Evolutionary conservation across 345 rosid genomes (phyloP).

Genomic region (Microcos paniculata): DNA sequence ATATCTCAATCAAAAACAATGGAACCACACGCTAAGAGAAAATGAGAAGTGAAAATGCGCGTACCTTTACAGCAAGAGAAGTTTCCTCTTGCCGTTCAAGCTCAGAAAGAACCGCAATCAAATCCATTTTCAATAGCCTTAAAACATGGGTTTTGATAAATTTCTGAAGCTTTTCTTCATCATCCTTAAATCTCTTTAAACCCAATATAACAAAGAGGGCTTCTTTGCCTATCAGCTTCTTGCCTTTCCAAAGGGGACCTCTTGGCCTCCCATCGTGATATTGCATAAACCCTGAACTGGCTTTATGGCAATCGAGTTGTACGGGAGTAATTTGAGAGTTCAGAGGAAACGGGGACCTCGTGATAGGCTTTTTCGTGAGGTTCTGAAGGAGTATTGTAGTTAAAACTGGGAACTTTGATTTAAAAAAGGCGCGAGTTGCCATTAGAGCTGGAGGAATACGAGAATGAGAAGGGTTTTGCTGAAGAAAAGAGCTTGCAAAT

Average conservation of each 20-base stretch:
- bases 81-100: conserved; percentile 91
- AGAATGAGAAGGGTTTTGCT: not conserved
- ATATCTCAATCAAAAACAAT: not conserved
- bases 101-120: conserved; percentile 77
- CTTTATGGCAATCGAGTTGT: conserved; percentile 12
- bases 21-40: too few relatives aligned
- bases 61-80: conserved; percentile 64
- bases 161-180: conserved; percentile 65
- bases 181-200: conserved; percentile 76
- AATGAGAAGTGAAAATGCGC: not conserved
- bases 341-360: conserved; percentile 18
- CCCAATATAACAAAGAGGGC: conserved; percentile 74
- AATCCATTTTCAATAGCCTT: conserved; percentile 77
- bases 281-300: conserved; percentile 36
- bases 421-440: conserved; percentile 54
- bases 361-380: conserved; percentile 15
- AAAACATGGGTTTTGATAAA: conserved; percentile 68
- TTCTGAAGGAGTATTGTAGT: conserved; percentile 35
- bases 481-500: not conserved
- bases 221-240: conserved; percentile 86
- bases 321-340: conserved; percentile 20
- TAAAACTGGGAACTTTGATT: conserved; percentile 38
- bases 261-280: conserved; percentile 95
- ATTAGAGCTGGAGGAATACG: conserved; percentile 13
- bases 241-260: conserved; percentile 94